phyloP scores from a whole-genome alignment of 2,329 filamentous ascomycete genomes.

The Colletotrichum sp. region DNA sequence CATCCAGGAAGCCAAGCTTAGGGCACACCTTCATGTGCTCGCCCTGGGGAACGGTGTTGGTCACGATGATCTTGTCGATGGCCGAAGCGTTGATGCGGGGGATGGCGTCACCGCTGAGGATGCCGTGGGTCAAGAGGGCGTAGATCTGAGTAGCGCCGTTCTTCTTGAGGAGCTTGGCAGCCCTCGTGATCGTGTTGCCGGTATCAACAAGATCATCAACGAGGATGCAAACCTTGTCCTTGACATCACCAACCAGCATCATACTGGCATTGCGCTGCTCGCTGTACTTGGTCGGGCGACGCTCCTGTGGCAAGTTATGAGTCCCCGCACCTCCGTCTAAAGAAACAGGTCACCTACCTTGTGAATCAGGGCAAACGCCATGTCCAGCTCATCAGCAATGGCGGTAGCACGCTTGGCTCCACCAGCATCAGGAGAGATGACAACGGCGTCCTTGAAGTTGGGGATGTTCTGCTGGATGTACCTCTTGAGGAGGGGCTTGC shows the following conservation, averaged over 20 bases:
- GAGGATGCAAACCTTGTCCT: conserved; percentile 82
- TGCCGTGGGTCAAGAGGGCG: conserved; percentile 91
- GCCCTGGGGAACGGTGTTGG: conserved; percentile 90
- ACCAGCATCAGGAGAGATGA: conserved; percentile 95
- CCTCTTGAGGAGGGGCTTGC: conserved; percentile 72
- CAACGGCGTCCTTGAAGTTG: conserved; percentile 83
- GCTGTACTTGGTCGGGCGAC: conserved; percentile 84
- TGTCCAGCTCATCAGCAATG: conserved; percentile 90
- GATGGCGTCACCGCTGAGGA: conserved; percentile 94
- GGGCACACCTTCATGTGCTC: conserved; percentile 79
- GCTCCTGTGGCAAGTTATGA: conserved; percentile 64
- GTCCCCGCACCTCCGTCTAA: background rate
- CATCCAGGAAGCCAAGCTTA: conserved; percentile 91
- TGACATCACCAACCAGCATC: conserved; percentile 92
- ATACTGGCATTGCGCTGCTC: conserved; percentile 92
- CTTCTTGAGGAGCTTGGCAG: conserved; percentile 95
- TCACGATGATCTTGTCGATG: conserved; percentile 92
- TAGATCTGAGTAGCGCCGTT: conserved; percentile 92
- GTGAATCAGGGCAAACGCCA: conserved; percentile 97
- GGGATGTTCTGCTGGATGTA: conserved; percentile 83
- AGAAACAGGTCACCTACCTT: conserved; percentile 67
- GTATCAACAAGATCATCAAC: conserved; percentile 96
- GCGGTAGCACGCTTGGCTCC: conserved; percentile 95
- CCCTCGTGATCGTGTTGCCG: conserved; percentile 94
- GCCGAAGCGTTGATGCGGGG: conserved; percentile 91